These are phyloP conservation scores for Termitomyces sp. DNA, from an alignment of 768 basidiomycete genomes.

Conservation along the genomic window DNA sequence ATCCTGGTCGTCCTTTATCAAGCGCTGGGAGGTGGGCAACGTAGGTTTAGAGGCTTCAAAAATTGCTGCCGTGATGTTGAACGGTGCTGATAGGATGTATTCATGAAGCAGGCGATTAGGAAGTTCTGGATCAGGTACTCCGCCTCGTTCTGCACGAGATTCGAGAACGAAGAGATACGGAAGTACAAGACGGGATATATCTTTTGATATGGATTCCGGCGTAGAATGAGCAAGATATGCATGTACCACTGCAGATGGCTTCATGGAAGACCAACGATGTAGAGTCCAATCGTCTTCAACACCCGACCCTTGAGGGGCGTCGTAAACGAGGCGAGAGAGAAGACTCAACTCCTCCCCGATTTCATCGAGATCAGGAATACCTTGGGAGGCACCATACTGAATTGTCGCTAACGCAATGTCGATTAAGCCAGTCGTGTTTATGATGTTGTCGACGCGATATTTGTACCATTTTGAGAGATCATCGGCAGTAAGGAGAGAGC, in stretches of 20 bases:
- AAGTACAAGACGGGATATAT: conserved; percentile 76
- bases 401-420: conserved; percentile 75
- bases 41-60: conserved; percentile 95
- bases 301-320: conserved; percentile 49
- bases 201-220: conserved; percentile 55
- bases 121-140: conserved; percentile 64
- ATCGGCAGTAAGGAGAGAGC: conserved; percentile 36
- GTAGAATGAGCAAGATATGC: conserved; percentile 79
- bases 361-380: conserved; percentile 74
- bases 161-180: conserved; percentile 95
- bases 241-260: conserved; percentile 58
- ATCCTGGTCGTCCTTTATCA: conserved; percentile 80
- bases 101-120: conserved; percentile 65
- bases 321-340: conserved; percentile 84
- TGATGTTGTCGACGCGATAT: conserved; percentile 55
- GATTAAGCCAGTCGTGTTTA: conserved; percentile 68
- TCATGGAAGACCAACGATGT: conserved; percentile 65
- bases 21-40: conserved; percentile 59
- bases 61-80: conserved; percentile 68
- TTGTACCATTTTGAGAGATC: conserved; percentile 77
- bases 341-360: conserved; percentile 91
- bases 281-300: conserved; percentile 72
- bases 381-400: conserved; percentile 84
- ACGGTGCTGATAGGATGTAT: conserved; percentile 63
- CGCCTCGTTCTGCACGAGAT: conserved; percentile 78